Evolutionary conservation across 495 filamentous ascomycete genomes (phyloP).

Genomic region (Penicillium tannophilum): DNA sequence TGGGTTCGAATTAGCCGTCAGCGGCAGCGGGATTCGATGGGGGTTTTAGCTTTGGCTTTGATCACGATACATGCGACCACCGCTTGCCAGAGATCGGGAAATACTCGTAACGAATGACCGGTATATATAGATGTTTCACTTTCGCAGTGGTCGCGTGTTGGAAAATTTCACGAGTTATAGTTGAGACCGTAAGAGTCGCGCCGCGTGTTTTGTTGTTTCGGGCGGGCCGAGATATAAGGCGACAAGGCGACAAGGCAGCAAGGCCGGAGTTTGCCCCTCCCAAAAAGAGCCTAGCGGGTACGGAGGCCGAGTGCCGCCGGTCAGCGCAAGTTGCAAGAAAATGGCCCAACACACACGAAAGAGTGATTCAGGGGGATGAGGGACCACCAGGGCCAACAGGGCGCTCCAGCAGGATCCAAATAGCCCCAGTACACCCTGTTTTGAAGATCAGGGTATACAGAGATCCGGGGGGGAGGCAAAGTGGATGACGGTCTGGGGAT

Average conservation of each 20-base stretch:
- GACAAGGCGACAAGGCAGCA: constrained; percentile 9
- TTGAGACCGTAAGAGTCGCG: constrained; percentile 27
- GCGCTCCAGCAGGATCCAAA: constrained; percentile 3
- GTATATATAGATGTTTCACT: background rate
- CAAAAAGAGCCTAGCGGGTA: constrained; percentile 32
- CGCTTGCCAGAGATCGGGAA: constrained; percentile 7
- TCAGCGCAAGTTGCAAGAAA: constrained; percentile 29
- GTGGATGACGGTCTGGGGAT: constrained; percentile 32
- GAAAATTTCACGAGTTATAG: constrained; percentile 1
- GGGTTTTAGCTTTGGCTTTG: constrained; percentile 6
- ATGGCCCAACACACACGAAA: constrained; percentile 25
- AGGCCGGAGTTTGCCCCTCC: constrained; percentile 16
- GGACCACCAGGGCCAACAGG: constrained; percentile 9
- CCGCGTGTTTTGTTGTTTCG: constrained; percentile 37
- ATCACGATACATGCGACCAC: constrained; percentile 25
- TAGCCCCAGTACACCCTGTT: background rate
- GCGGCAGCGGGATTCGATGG: constrained; percentile 21
- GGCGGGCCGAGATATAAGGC: constrained; percentile 11
- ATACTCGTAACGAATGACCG: background rate
- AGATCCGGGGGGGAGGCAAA: constrained; percentile 25
- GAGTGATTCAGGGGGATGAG: constrained; percentile 26
- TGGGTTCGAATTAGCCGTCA: constrained; percentile 21
- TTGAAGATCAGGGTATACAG: constrained; percentile 7
- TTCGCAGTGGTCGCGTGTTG: constrained; percentile 10
- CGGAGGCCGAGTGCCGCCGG: constrained; percentile 27